These are phyloP conservation scores for Dryas integrifolia DNA, from an alignment of 331 rosid species.

Conservation along the genomic window DNA sequence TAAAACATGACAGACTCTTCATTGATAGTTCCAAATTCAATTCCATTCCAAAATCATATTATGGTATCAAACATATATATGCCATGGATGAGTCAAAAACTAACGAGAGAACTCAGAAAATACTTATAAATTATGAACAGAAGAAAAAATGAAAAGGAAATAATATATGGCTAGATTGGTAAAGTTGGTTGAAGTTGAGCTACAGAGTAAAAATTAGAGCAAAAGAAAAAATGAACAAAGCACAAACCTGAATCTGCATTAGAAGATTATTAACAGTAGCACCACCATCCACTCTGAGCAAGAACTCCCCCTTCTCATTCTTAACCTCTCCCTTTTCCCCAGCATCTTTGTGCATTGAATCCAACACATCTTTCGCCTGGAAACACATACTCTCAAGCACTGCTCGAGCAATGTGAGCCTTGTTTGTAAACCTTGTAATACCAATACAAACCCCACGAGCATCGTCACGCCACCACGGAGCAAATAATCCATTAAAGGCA, in stretches of 20 bases:
- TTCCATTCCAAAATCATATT: too few relatives aligned
- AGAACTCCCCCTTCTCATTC: conserved; percentile 38
- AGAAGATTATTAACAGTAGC: conserved; percentile 72
- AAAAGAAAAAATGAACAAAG: conserved; percentile 17
- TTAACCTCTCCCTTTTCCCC: conserved; percentile 34
- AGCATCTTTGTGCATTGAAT: conserved; percentile 77
- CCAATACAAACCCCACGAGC: conserved; percentile 90
- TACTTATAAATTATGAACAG: not conserved
- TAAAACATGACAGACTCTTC: not conserved
- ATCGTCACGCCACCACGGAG: conserved; percentile 98
- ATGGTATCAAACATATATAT: not conserved
- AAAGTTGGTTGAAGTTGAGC: not conserved
- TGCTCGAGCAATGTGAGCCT: conserved; percentile 83
- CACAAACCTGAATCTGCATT: conserved; percentile 90
- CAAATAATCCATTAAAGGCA: conserved; percentile 85
- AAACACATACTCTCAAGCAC: conserved; percentile 91
- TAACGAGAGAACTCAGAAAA: not conserved
- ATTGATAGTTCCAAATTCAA: not conserved
- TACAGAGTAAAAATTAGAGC: not conserved
- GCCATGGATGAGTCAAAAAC: not conserved
- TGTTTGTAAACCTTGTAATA: conserved; percentile 70
- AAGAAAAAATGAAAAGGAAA: not conserved
- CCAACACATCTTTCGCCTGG: conserved; percentile 88
- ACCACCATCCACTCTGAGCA: conserved; percentile 90
- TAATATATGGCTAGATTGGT: not conserved